Evolutionary conservation across 768 basidiomycete species (phyloP).

Genomic region (Gyrodon lividus): DNA sequence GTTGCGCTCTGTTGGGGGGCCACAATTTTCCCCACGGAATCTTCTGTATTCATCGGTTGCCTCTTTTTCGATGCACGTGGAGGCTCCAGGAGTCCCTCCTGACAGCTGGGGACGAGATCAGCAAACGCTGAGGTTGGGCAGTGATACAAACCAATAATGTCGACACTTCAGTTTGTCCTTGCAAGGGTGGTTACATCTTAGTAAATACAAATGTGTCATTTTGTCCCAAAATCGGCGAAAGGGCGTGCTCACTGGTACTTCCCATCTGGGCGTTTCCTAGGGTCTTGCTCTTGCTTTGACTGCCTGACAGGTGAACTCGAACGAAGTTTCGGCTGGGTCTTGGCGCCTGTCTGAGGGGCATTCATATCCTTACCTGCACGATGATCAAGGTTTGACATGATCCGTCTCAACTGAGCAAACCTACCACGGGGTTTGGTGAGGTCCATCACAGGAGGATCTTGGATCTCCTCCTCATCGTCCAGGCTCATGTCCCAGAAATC

Average conservation of each 20-base stretch:
- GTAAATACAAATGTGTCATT: neutral
- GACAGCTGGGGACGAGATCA: constrained; percentile 52
- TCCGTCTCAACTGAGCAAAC: neutral
- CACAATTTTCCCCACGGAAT: constrained; percentile 5
- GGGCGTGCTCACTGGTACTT: constrained; percentile 51
- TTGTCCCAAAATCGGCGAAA: neutral
- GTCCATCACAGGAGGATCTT: constrained; percentile 30
- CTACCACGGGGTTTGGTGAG: constrained; percentile 31
- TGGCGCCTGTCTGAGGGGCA: neutral
- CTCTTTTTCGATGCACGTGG: constrained; percentile 39
- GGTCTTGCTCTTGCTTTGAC: constrained; percentile 8
- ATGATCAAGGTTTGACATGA: neutral
- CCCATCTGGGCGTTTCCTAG: constrained; percentile 55
- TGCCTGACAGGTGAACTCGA: constrained; percentile 4
- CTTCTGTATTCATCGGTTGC: constrained; percentile 20
- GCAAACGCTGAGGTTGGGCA: constrained; percentile 2
- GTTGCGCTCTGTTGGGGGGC: neutral
- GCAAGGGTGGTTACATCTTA: constrained; percentile 78
- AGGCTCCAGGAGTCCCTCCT: constrained; percentile 62
- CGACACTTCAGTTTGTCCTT: constrained; percentile 74
- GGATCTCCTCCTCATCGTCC: constrained; percentile 27
- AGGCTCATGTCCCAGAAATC: constrained; percentile 61
- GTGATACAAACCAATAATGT: constrained; percentile 63
- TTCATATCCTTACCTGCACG: constrained; percentile 2
- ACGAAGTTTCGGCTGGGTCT: neutral